Evolutionary conservation across 148 eudicot genomes (phyloP).

Genomic region (Rhododendron ferrugineum): DNA sequence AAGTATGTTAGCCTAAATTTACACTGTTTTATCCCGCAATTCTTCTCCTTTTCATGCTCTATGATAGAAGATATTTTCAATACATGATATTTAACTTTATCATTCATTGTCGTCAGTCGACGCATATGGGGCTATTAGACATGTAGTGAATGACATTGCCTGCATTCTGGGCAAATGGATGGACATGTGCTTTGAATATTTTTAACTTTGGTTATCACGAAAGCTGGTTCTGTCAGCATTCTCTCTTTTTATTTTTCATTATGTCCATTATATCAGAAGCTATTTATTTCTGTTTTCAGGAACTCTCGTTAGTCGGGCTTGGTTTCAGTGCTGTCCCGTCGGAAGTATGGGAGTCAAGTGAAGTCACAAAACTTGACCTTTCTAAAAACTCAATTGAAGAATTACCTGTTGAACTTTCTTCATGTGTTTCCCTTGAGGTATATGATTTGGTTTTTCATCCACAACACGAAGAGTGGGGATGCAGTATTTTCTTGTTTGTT

Average conservation of each 20-base stretch:
- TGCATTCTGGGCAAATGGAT: neutral
- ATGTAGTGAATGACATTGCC: neutral
- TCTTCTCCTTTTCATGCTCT: neutral
- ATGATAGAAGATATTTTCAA: neutral
- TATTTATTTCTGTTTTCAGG: conserved; percentile 38
- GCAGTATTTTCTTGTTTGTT: conserved; percentile 3
- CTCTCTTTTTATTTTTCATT: neutral
- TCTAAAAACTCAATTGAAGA: conserved; percentile 75
- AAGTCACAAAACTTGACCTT: conserved; percentile 72
- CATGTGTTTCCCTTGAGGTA: conserved; percentile 85
- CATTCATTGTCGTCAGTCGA: neutral
- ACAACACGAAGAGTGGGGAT: neutral
- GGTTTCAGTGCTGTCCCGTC: conserved; percentile 63
- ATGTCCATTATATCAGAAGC: neutral
- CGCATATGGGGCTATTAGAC: neutral
- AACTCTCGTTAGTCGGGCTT: conserved; percentile 69
- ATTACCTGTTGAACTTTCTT: conserved; percentile 66
- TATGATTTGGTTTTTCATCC: neutral
- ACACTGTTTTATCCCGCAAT: neutral
- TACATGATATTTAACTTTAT: neutral
- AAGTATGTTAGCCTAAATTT: neutral
- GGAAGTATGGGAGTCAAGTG: conserved; percentile 66
- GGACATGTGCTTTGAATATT: neutral
- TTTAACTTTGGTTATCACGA: neutral
- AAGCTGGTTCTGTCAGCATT: neutral